These are phyloP conservation scores for Ophiosphaerella korrae DNA, from an alignment of 2,329 filamentous ascomycete species.

Conservation along the genomic window DNA sequence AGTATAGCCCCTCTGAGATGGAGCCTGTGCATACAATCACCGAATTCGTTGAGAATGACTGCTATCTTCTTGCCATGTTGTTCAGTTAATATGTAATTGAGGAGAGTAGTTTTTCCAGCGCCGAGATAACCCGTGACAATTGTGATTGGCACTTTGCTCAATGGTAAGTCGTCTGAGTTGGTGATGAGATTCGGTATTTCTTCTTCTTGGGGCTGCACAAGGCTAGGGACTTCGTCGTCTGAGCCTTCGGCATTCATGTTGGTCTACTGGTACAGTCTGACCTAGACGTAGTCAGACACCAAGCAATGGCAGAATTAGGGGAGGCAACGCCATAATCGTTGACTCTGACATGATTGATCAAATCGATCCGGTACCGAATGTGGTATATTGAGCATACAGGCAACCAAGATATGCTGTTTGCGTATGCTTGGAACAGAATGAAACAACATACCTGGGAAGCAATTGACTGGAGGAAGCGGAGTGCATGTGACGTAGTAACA, in stretches of 20 bases:
- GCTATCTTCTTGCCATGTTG: constrained; percentile 98
- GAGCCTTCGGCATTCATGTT: constrained; percentile 29
- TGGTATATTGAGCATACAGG: background rate
- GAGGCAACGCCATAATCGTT: background rate
- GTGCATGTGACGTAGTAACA: constrained; percentile 5
- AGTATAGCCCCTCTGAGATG: background rate
- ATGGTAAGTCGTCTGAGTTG: constrained; percentile 54
- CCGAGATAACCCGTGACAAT: constrained; percentile 92
- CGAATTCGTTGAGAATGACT: constrained; percentile 84
- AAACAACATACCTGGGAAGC: background rate
- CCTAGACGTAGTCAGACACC: background rate
- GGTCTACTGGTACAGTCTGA: background rate
- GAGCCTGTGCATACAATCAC: constrained; percentile 28
- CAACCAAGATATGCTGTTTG: background rate
- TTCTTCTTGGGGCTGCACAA: constrained; percentile 56
- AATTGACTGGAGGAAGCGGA: background rate
- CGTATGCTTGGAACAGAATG: background rate
- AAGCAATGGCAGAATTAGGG: background rate
- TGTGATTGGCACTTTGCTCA: constrained; percentile 77
- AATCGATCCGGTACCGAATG: background rate
- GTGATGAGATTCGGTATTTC: constrained; percentile 28
- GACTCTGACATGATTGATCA: background rate
- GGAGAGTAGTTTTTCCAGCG: constrained; percentile 89
- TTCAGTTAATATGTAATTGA: constrained; percentile 95
- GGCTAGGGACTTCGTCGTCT: constrained; percentile 51